Conservation (phyloP, 1,284 basidiomycete genomes). For the Cutaneotrichosporon curvatum region DNA sequence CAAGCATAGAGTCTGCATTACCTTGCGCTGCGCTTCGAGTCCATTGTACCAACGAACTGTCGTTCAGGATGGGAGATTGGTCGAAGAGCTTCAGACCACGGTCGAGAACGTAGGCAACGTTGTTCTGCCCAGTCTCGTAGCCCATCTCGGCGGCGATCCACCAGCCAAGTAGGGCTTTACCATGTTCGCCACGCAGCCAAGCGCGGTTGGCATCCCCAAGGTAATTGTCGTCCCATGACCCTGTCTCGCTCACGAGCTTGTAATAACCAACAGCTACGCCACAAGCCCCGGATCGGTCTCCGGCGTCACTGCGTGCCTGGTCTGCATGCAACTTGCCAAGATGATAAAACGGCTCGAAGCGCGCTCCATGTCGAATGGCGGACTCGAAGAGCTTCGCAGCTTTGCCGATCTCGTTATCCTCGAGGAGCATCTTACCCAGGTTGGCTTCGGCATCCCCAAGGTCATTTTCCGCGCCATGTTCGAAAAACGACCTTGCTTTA, state of each 20-base stretch:
- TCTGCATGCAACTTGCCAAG: slow-evolving; percentile 68
- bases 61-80: slow-evolving; percentile 5
- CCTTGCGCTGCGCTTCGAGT: slow-evolving; percentile 86
- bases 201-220: slow-evolving; percentile 71
- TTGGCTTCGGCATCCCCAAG: slow-evolving; percentile 86
- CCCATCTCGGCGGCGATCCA: slow-evolving; percentile 91
- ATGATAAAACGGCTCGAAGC: slow-evolving; percentile 88
- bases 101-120: slow-evolving; percentile 86
- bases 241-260: slow-evolving; percentile 81
- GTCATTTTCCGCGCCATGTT: slow-evolving; percentile 72
- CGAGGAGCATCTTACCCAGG: slow-evolving; percentile 73
- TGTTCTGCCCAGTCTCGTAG: slow-evolving; percentile 88
- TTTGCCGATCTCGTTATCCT: slow-evolving; percentile 38
- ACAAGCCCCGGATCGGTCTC: slow-evolving; percentile 53
- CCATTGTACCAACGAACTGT: slow-evolving; percentile 82
- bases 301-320: slow-evolving; percentile 47
- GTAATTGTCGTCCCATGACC: slow-evolving; percentile 80
- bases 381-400: slow-evolving; percentile 70
- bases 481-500: slow-evolving; percentile 64
- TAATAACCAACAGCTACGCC: slow-evolving; percentile 72
- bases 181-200: slow-evolving; percentile 65
- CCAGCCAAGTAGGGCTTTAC: slow-evolving; percentile 67
- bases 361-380: slow-evolving; percentile 74
- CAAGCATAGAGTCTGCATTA: slow-evolving; percentile 91
- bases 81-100: slow-evolving; percentile 46